phyloP scores from a whole-genome alignment of 192 early-diverging fungal genomes.

The Coemansia sp. region DNA sequence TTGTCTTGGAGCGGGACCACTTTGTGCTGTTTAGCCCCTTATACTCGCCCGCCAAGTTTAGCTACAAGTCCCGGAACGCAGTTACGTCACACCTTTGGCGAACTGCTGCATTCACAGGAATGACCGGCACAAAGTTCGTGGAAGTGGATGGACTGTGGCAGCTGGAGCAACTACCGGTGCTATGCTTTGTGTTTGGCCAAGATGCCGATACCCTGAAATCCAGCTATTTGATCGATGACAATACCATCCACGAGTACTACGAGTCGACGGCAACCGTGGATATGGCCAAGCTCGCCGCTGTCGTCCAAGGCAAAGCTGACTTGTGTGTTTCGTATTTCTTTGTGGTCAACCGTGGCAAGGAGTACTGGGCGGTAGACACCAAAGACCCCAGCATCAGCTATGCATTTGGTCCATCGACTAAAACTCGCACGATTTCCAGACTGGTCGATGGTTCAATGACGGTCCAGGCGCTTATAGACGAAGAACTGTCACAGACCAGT shows the following conservation, averaged over 20 bases:
- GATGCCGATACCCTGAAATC: not conserved
- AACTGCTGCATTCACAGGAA: not conserved
- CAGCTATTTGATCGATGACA: not conserved
- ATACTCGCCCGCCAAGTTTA: not conserved
- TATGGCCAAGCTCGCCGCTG: not conserved
- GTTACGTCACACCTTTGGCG: not conserved
- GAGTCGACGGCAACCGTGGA: not conserved
- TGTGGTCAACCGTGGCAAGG: not conserved
- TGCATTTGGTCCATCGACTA: not conserved
- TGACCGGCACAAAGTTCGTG: not conserved
- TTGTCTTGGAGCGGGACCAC: not conserved
- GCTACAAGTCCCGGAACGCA: constrained; percentile 1
- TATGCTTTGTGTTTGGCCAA: not conserved
- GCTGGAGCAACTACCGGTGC: not conserved
- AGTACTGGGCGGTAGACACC: constrained; percentile 3
- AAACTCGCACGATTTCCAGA: not conserved
- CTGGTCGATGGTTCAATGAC: not conserved
- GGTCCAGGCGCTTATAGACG: not conserved
- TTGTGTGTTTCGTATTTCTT: not conserved
- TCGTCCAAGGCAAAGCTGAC: not conserved
- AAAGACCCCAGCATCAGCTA: not conserved
- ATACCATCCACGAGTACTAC: constrained; percentile 5
- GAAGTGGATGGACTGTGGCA: not conserved
- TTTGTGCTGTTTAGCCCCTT: not conserved
- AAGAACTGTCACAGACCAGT: not conserved